Conservation (phyloP, 2,329 filamentous ascomycete genomes). For the Penicillium sp. region DNA sequence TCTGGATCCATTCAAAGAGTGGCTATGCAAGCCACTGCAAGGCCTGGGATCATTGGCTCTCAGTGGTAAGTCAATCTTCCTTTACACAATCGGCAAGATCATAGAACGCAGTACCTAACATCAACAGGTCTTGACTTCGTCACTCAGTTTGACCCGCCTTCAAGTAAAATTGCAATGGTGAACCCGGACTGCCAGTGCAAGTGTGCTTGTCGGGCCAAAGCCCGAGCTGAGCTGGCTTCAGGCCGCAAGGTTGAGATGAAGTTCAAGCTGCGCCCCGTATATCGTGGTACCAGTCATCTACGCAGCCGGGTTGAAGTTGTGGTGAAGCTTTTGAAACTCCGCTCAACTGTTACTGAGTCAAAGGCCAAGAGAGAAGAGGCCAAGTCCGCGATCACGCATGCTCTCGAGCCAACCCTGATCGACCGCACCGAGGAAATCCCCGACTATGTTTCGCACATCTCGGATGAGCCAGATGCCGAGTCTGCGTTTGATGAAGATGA, state of each 20-base stretch:
- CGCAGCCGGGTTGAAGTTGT: slow-evolving; percentile 11
- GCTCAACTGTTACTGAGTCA: slow-evolving; percentile 6
- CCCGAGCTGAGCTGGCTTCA: not conserved
- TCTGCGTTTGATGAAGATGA: not conserved
- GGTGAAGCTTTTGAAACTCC: slow-evolving; percentile 12
- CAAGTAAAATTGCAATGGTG: not conserved
- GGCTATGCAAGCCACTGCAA: not conserved
- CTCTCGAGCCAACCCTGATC: not conserved
- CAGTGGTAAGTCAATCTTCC: not conserved
- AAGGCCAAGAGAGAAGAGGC: slow-evolving; percentile 1
- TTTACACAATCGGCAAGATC: not conserved
- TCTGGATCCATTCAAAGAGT: not conserved
- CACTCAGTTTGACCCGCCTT: not conserved
- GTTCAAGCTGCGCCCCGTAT: slow-evolving; percentile 5
- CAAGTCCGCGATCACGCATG: slow-evolving; percentile 28
- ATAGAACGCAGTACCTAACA: not conserved
- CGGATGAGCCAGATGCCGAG: not conserved
- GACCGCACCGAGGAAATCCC: not conserved
- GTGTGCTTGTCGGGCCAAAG: not conserved
- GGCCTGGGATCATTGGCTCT: not conserved
- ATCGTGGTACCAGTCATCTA: slow-evolving; percentile 1
- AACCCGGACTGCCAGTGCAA: not conserved
- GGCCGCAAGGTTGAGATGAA: slow-evolving; percentile 9
- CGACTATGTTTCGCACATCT: not conserved
- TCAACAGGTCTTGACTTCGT: not conserved